These are phyloP conservation scores for Zygotorulaspora sp. DNA, from an alignment of 805 yeast species.

Conservation along the genomic window DNA sequence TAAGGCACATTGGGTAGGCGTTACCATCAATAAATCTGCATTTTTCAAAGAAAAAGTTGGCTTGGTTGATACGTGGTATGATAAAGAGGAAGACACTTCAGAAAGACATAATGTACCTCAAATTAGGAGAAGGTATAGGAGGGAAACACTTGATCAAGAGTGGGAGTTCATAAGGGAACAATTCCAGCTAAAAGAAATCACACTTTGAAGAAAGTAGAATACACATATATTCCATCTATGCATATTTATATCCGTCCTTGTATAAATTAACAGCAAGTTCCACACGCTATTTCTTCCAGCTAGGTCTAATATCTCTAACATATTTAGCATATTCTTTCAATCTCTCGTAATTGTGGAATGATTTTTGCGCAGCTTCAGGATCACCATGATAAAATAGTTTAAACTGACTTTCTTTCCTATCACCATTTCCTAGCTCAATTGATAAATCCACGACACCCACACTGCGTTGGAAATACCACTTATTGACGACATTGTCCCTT, in stretches of 20 bases:
- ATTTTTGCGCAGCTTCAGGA: constrained; percentile 21
- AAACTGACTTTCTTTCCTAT: constrained; percentile 30
- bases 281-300: constrained; percentile 27
- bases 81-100: constrained; percentile 27
- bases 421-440: constrained; percentile 34
- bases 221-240: no score
- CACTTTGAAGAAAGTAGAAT: background rate
- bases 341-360: constrained; percentile 17
- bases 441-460: constrained; percentile 56
- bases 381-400: constrained; percentile 43
- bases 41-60: constrained; percentile 24
- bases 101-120: constrained; percentile 33
- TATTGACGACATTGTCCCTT: constrained; percentile 82
- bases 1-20: constrained; percentile 34
- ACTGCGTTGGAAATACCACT: constrained; percentile 95
- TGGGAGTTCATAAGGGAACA: constrained; percentile 26
- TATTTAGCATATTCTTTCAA: constrained; percentile 27
- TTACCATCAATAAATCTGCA: constrained; percentile 11
- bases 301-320: constrained; percentile 36
- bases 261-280: background rate
- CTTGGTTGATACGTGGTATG: constrained; percentile 28
- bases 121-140: constrained; percentile 28
- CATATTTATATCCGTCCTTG: background rate
- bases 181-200: background rate
- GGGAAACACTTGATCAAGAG: constrained; percentile 27